Percentiles rank a stretch among this genome's conserved stretches.
phyloP scores from a whole-genome alignment of 768 basidiomycete genomes.

The Macrocybe gigantea region DNA sequence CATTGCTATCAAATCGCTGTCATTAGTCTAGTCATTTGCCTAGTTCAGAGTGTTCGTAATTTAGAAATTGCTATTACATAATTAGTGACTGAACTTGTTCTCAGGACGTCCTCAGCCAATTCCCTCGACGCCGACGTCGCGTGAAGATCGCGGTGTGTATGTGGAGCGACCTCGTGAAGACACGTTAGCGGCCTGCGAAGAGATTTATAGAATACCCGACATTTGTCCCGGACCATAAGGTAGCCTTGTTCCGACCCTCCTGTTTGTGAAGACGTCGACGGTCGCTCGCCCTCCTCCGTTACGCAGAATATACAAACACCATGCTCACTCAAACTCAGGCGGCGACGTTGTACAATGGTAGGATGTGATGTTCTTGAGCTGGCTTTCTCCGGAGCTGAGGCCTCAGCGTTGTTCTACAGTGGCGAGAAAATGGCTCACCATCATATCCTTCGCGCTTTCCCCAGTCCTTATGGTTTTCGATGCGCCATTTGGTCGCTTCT shows the following conservation, averaged over 20 bases:
- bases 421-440: conserved; percentile 7
- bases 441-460: background rate
- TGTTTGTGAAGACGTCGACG: conserved; percentile 20
- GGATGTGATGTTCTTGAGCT: background rate
- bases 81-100: background rate
- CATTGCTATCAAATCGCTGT: too few species aligned
- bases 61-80: too few species aligned
- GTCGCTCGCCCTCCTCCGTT: too few species aligned
- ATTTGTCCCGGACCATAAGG: too few species aligned
- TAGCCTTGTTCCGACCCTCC: background rate
- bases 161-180: too few species aligned
- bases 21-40: too few species aligned
- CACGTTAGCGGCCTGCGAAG: too few species aligned
- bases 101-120: background rate
- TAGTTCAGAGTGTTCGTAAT: too few species aligned
- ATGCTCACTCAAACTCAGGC: background rate
- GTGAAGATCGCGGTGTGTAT: too few species aligned
- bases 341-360: background rate
- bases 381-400: background rate
- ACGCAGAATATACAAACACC: too few species aligned
- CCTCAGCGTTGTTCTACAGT: background rate
- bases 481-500: conserved; percentile 7
- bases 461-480: conserved; percentile 5
- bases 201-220: too few species aligned
- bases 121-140: too few species aligned